A percentile compares a stretch with the other conserved stretches of the same genome.
Evolutionary conservation across 495 filamentous ascomycete species (phyloP).

Genomic region (Aspergillus funiculosus): DNA sequence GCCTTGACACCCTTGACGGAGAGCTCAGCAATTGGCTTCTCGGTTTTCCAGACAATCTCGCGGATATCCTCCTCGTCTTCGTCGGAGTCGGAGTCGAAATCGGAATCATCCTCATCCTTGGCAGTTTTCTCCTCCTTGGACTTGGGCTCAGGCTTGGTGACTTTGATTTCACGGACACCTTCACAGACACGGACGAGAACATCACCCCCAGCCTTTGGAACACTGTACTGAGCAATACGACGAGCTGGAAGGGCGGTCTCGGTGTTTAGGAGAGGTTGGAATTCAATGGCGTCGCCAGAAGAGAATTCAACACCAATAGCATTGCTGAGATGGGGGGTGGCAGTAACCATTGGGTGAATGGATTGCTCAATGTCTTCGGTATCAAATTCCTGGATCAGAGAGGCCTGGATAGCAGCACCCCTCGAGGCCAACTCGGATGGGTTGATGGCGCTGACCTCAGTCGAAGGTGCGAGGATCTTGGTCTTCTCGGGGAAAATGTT

Average conservation of each 20-base stretch:
- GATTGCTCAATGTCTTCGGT: conserved; percentile 90
- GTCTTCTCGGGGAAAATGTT: conserved; percentile 78
- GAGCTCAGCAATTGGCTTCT: conserved; percentile 77
- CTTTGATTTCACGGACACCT: conserved; percentile 80
- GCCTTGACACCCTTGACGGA: conserved; percentile 77
- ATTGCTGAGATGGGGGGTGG: conserved; percentile 79
- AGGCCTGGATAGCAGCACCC: conserved; percentile 93
- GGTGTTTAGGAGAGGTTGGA: conserved; percentile 69
- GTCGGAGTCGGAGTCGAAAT: conserved; percentile 54
- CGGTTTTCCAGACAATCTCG: conserved; percentile 90
- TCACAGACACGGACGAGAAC: conserved; percentile 83
- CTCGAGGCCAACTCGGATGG: conserved; percentile 83
- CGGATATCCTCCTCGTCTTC: conserved; percentile 80
- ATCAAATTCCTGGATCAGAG: conserved; percentile 86
- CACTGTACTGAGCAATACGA: conserved; percentile 67
- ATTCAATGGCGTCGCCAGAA: conserved; percentile 56
- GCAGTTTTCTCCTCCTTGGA: conserved; percentile 57
- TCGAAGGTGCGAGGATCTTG: conserved; percentile 74
- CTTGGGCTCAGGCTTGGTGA: conserved; percentile 77
- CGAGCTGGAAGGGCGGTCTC: conserved; percentile 90
- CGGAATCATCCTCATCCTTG: conserved; percentile 54
- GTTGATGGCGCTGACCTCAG: conserved; percentile 72
- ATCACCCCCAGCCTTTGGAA: conserved; percentile 72
- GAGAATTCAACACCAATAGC: conserved; percentile 81
- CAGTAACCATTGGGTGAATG: conserved; percentile 91